Evolutionary conservation across 1,284 basidiomycete species (phyloP).

Genomic region (Fistulinella cinereoalba): DNA sequence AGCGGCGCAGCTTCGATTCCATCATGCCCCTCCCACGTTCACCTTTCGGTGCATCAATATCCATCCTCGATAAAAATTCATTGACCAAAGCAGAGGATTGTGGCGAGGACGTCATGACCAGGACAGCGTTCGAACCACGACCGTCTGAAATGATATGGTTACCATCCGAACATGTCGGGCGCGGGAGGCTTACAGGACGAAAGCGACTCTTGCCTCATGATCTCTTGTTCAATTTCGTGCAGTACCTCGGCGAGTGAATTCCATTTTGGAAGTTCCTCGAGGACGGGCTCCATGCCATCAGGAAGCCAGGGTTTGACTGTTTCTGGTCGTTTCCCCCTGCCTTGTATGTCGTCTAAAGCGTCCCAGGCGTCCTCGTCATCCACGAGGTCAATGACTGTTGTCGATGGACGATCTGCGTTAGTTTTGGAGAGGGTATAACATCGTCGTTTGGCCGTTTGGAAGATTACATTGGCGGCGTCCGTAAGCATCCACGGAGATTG

Average conservation of each 20-base stretch:
- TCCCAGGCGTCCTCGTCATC: slow-evolving; percentile 76
- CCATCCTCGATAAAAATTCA: slow-evolving; percentile 74
- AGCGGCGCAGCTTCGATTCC: slow-evolving; percentile 65
- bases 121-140: slow-evolving; percentile 72
- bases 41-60: slow-evolving; percentile 53
- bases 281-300: slow-evolving; percentile 76
- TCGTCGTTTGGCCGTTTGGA: slow-evolving; percentile 77
- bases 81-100: slow-evolving; percentile 72
- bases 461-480: slow-evolving; percentile 86
- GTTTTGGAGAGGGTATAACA: slow-evolving; percentile 62
- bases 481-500: slow-evolving; percentile 86
- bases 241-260: slow-evolving; percentile 79
- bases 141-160: slow-evolving; percentile 31
- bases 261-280: slow-evolving; percentile 98
- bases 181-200: slow-evolving; percentile 29
- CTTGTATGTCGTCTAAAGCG: slow-evolving; percentile 61
- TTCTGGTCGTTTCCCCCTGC: slow-evolving; percentile 24
- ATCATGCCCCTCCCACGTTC: slow-evolving; percentile 74
- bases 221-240: slow-evolving; percentile 90
- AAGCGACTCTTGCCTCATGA: slow-evolving; percentile 57
- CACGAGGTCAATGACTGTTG: slow-evolving; percentile 29
- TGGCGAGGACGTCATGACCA: slow-evolving; percentile 88
- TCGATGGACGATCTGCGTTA: slow-evolving; percentile 18
- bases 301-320: slow-evolving; percentile 60
- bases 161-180: not conserved